Conservation (phyloP, 306 rosid genomes). For the Lathyrus oleraceus region DNA sequence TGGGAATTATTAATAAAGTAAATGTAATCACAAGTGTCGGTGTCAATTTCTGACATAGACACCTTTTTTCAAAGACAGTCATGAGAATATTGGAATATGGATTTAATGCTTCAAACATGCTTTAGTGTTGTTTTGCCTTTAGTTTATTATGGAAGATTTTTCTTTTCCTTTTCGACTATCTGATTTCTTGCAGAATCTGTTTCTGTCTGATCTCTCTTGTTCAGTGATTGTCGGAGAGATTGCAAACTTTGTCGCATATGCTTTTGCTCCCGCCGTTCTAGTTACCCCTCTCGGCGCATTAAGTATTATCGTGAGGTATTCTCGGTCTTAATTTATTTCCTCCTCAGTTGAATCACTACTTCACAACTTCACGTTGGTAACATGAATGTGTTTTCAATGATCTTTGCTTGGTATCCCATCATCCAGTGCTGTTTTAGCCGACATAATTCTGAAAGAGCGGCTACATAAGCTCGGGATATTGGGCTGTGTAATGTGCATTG, state of each 20-base stretch:
- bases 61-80: no score
- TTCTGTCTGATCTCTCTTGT: constrained; percentile 50
- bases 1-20: no score
- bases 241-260: constrained; percentile 85
- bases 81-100: not conserved
- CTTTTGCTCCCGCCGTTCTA: constrained; percentile 88
- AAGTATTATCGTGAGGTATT: constrained; percentile 83
- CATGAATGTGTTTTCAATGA: constrained; percentile 19
- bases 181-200: constrained; percentile 49
- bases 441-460: constrained; percentile 76
- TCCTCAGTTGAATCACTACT: constrained; percentile 9
- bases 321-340: constrained; percentile 16
- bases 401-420: constrained; percentile 24
- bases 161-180: constrained; percentile 13
- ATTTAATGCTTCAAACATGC: constrained; percentile 32
- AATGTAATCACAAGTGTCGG: no score
- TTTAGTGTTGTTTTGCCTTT: constrained; percentile 4
- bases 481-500: constrained; percentile 85
- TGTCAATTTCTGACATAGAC: no score
- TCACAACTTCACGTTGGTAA: not conserved
- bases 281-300: constrained; percentile 96
- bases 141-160: constrained; percentile 14
- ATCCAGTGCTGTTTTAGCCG: constrained; percentile 81
- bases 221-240: constrained; percentile 88
- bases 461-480: constrained; percentile 69